Evolutionary conservation across 2,329 filamentous ascomycete species (phyloP).

Genomic region (Pestalotiopsis sp.): DNA sequence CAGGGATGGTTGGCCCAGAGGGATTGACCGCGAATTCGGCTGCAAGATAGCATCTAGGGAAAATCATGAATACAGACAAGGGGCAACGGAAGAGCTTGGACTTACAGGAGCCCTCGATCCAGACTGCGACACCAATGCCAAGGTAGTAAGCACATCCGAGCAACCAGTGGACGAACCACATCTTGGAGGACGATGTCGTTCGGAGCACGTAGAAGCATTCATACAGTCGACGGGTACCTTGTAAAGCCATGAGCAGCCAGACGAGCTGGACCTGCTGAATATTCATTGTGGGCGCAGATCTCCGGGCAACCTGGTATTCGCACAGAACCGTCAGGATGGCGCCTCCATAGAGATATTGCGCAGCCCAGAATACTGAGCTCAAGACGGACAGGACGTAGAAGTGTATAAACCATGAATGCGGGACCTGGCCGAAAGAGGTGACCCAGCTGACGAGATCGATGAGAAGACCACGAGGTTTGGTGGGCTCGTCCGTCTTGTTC

Average conservation of each 20-base stretch:
- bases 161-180: slow-evolving; percentile 85
- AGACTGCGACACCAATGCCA: slow-evolving; percentile 71
- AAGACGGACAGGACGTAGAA: slow-evolving; percentile 77
- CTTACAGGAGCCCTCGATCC: slow-evolving; percentile 79
- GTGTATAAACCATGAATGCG: slow-evolving; percentile 85
- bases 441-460: slow-evolving; percentile 31
- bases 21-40: slow-evolving; percentile 18
- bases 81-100: slow-evolving; percentile 3
- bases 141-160: slow-evolving; percentile 79
- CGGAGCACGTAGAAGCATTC: slow-evolving; percentile 69
- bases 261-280: slow-evolving; percentile 62
- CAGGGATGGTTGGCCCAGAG: slow-evolving; percentile 34
- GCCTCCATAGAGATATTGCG: slow-evolving; percentile 60
- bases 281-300: slow-evolving; percentile 49
- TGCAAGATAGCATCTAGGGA: slow-evolving; percentile 24
- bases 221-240: slow-evolving; percentile 73
- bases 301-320: slow-evolving; percentile 33
- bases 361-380: slow-evolving; percentile 73
- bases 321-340: slow-evolving; percentile 49
- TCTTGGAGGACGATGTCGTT: slow-evolving; percentile 65
- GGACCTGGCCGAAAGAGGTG: slow-evolving; percentile 58
- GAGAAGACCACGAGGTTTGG: slow-evolving; percentile 16
- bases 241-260: slow-evolving; percentile 73
- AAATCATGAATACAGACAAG: not conserved
- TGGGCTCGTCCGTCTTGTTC: slow-evolving; percentile 12